Percentiles rank a stretch among this genome's conserved stretches.
Evolutionary conservation across 2,329 filamentous ascomycete genomes (phyloP).

Genomic region (Didymella lethalis): DNA sequence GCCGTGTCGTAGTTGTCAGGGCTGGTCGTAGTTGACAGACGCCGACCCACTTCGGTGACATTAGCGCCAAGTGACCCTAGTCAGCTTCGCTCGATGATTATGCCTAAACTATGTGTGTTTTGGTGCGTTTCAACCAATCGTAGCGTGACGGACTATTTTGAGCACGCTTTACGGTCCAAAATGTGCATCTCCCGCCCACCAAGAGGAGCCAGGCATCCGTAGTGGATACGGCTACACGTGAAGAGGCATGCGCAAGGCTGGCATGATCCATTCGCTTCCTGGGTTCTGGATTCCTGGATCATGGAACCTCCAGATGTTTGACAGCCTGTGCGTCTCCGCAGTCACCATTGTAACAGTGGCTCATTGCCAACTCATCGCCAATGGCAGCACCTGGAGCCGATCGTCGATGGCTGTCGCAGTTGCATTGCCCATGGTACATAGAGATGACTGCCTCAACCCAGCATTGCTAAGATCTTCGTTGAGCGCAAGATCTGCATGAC

Average conservation of each 20-base stretch:
- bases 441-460: conserved; percentile 3
- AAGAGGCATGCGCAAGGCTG: conserved; percentile 14
- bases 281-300: conserved; percentile 14
- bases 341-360: neutral
- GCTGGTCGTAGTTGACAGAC: conserved; percentile 4
- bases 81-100: conserved; percentile 3
- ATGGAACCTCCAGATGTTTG: conserved; percentile 6
- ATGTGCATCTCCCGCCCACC: conserved; percentile 16
- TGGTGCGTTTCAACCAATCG: conserved; percentile 22
- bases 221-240: conserved; percentile 14
- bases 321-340: conserved; percentile 5
- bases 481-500: conserved; percentile 13
- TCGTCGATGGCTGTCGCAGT: neutral
- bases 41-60: conserved; percentile 6
- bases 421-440: neutral
- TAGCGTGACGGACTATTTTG: conserved; percentile 11
- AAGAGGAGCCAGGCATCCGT: conserved; percentile 12
- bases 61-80: conserved; percentile 8
- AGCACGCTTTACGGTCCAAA: neutral
- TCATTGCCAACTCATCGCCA: conserved; percentile 1
- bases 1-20: conserved; percentile 8
- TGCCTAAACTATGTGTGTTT: conserved; percentile 12
- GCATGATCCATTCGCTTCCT: conserved; percentile 7
- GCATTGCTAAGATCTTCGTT: conserved; percentile 5
- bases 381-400: neutral